Base-by-base conservation (phyloP, 1,284 basidiomycete species). In the Xerocomus cyaneibrunnescens region DNA sequence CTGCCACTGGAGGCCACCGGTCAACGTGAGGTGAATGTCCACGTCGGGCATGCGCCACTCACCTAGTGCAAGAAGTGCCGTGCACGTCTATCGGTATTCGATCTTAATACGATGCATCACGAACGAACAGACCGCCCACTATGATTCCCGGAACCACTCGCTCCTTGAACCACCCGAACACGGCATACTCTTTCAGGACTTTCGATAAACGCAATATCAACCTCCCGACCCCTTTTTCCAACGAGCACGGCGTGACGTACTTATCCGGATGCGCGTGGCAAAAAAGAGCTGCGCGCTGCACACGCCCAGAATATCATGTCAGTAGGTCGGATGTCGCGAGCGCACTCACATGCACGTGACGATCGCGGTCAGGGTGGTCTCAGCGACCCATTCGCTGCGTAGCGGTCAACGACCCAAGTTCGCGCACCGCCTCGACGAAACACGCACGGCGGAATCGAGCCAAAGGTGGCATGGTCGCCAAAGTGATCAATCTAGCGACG, bases 231-330 rank as follows among this genome's bases (percentile, higher is more conserved):
- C 17, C 8, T 7, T 19, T 21, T 22, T 9, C 34, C 31, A 25
- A 16, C 12, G 25, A 32, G 30, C 13, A 21, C 40, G 19, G 10
- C n/a, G n/a, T 14, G 27, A 28, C 50, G 19, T 19, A 55, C 45
- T 28, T 30, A 54, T 46, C 19, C 30, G 25, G 30, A 54, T 47
- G 45, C 44, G 52, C 36, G 44, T 30, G 7, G 50, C 52, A 19
- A 54, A 54, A 27, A 52, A 54, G 23, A 54, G 28, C 6, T 54
- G 52, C 6, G 25, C 39, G 14, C 49, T 54, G 21, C 3, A 27
- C 9, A 9, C 22, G 21, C 10, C n/a, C 34, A 31, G 21, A n/a
- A 8, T 13, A n/a, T 37, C 34, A 10, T 3, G 38, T 46, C 27
- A 46, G 19, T 14, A 10, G 4, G 31, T 8, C 2, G n/a, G 5